Evolutionary conservation across 148 eudicot genomes (phyloP).

Genomic region (Selenicereus undatus): DNA sequence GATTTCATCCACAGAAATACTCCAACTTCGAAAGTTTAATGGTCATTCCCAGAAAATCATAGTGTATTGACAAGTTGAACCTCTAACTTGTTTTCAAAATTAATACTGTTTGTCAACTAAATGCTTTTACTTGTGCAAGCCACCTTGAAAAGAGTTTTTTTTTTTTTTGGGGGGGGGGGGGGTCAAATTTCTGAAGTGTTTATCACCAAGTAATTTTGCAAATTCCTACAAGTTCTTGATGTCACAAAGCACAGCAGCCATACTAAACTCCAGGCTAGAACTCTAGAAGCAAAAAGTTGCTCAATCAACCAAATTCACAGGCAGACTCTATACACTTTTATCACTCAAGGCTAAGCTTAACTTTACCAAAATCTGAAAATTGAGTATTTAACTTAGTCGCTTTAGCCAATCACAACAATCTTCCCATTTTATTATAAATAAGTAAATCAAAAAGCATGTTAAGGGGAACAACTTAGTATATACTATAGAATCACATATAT

Average conservation of each 20-base stretch:
- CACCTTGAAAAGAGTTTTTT: background rate
- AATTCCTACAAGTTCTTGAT: background rate
- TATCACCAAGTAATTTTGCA: background rate
- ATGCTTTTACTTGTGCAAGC: background rate
- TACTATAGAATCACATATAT: too few relatives aligned
- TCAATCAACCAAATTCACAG: background rate
- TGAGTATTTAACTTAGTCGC: background rate
- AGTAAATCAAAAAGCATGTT: background rate
- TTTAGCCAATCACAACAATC: background rate
- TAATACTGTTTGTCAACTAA: too few relatives aligned
- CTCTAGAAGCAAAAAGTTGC: background rate
- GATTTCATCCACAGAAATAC: background rate
- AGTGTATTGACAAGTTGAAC: background rate
- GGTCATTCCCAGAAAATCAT: background rate
- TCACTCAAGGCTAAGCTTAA: background rate
- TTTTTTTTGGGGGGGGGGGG: too few relatives aligned
- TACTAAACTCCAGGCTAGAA: background rate
- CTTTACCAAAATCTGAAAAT: background rate
- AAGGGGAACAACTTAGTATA: background rate
- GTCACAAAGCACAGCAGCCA: too few relatives aligned
- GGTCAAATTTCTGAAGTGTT: too few relatives aligned
- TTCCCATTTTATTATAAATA: background rate
- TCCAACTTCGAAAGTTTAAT: background rate
- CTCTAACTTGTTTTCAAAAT: too few relatives aligned
- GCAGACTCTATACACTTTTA: background rate